Base-by-base conservation (phyloP, 768 basidiomycete species). In the Hirschioporus abietinus region DNA sequence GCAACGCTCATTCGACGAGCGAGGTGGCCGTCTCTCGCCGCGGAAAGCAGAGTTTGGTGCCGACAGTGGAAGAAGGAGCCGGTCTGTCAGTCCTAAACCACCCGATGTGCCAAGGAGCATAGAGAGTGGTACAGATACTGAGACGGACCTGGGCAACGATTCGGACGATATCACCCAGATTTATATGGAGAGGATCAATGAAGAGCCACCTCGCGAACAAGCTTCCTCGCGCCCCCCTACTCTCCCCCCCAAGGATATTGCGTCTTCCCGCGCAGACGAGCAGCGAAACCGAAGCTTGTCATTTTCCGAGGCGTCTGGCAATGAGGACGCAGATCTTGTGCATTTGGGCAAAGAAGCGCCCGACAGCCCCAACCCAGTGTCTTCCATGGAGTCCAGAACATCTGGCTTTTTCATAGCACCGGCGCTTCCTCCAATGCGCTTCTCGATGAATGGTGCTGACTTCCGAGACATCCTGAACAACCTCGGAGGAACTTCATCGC, bases 341-440 rank as follows among this genome's bases (percentile, higher is more conserved):
- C 42, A 52, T 52, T 52, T 52, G 42, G 42, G 12, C 3, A 12
- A 20, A 10, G 78, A 81, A 34, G 65, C 72, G 12, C 81, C 82
- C 63, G 79, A 77, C 62, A 76, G 75, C 63, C 82, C 80, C 1
- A 83, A 84, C 24, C 82, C 83, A 24, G 68, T 77, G 66, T 78
- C 78, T 59, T 35, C 68, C 58, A 42, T 66, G 27, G 71, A 67
- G 66, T 71, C 68, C 66, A 84, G 82, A 58, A 86, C 84, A 12
- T 88, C 89, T 8, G 81, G 90, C 7, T 93, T 93, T 23, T 91
- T 90, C 74, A 92, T 93, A 63, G 91, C 92, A 0, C 94, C 95
- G 52, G 91, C 93, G 2, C 80, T 95, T 30, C 94, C 94, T 1
- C 93, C 93, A 0, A 95, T 96, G 72, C 87, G 92, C n/a, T 90